A percentile compares a stretch with the other conserved stretches of the same genome.
Conservation (phyloP, 768 basidiomycete genomes). For the Leccinum incarnatum region DNA sequence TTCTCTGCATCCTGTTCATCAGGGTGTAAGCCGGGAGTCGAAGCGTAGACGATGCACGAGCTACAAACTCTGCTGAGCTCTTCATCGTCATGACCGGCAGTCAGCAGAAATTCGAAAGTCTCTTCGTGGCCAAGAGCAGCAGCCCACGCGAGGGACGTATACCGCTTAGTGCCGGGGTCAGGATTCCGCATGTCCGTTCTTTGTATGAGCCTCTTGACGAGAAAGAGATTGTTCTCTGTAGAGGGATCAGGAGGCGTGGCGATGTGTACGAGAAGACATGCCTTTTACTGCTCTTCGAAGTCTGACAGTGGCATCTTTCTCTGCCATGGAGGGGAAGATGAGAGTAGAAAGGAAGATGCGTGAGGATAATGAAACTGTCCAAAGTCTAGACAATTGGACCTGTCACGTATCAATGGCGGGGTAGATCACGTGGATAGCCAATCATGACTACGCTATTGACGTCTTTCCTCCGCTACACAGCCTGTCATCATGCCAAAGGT, state of each 20-base stretch:
- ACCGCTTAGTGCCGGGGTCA: constrained; percentile 69
- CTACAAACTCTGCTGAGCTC: constrained; percentile 81
- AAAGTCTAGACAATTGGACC: constrained; percentile 24
- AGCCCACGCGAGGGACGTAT: constrained; percentile 91
- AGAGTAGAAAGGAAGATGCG: constrained; percentile 20
- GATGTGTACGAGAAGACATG: constrained; percentile 22
- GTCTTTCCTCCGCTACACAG: background rate
- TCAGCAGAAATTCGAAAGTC: constrained; percentile 88
- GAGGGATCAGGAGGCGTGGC: constrained; percentile 15
- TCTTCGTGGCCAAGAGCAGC: constrained; percentile 87
- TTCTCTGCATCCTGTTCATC: constrained; percentile 77
- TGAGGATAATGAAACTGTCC: constrained; percentile 20
- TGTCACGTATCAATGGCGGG: constrained; percentile 1
- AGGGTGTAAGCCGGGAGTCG: constrained; percentile 17
- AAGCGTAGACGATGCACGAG: constrained; percentile 4
- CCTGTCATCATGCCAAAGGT: constrained; percentile 77
- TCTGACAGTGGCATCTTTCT: constrained; percentile 73
- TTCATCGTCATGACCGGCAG: constrained; percentile 87
- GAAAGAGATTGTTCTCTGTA: constrained; percentile 90
- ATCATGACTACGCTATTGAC: constrained; percentile 3
- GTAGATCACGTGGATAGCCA: constrained; percentile 26
- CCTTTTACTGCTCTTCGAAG: constrained; percentile 82
- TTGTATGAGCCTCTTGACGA: constrained; percentile 85
- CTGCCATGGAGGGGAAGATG: constrained; percentile 57
- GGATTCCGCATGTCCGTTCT: constrained; percentile 89